A percentile compares a stretch with the other conserved stretches of the same genome.
These are phyloP conservation scores for Wallacemonas rigidus DNA, from an alignment of 208 protist genomes.

Conservation along the genomic window DNA sequence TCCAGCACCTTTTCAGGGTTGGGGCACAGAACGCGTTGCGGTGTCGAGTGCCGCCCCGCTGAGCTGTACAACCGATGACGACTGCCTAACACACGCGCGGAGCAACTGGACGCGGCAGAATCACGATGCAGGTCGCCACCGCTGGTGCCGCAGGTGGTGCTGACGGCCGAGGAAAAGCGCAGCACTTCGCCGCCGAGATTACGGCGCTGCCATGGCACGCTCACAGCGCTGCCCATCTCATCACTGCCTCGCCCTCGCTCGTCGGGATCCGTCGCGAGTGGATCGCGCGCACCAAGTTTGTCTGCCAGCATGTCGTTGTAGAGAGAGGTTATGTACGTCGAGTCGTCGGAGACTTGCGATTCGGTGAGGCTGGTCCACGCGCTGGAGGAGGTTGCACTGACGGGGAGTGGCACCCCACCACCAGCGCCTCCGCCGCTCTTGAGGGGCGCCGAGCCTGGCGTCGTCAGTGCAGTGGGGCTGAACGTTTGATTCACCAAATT, in stretches of 20 bases:
- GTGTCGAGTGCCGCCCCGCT: conserved; percentile 14
- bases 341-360: conserved; percentile 84
- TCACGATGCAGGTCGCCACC: conserved; percentile 4
- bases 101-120: conserved; percentile 4
- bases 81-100: conserved; percentile 15
- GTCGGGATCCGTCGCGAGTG: not conserved
- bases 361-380: conserved; percentile 65
- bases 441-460: not conserved
- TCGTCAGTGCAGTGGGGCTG: conserved; percentile 1
- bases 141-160: not conserved
- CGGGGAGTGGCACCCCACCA: conserved; percentile 14
- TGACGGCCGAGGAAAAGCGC: conserved; percentile 25
- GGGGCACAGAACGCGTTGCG: conserved; percentile 52
- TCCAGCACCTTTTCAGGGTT: conserved; percentile 81
- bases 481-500: conserved; percentile 43
- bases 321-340: conserved; percentile 75
- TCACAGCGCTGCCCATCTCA: conserved; percentile 14
- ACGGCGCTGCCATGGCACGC: conserved; percentile 20
- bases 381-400: conserved; percentile 31
- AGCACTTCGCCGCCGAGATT: conserved; percentile 50
- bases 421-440: not conserved
- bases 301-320: conserved; percentile 87
- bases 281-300: conserved; percentile 46
- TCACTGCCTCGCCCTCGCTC: conserved; percentile 15
- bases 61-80: conserved; percentile 30